Conservation (phyloP, 768 basidiomycete genomes). For the Melanogaster broomeanus region DNA sequence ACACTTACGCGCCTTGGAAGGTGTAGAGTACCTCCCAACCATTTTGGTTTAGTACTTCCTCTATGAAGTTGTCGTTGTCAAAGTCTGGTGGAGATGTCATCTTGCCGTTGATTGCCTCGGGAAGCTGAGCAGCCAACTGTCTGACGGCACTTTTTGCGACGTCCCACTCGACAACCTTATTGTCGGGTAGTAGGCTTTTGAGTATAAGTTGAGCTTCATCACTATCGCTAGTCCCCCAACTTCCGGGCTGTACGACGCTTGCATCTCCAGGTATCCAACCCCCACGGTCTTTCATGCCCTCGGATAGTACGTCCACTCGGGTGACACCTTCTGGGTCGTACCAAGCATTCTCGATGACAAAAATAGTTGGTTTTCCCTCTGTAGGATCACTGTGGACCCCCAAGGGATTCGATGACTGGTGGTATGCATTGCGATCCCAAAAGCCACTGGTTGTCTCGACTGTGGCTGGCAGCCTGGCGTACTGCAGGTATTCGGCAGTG, state of each 20-base stretch:
- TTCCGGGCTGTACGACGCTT: constrained; percentile 13
- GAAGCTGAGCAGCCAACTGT: constrained; percentile 18
- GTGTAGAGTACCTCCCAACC: constrained; percentile 44
- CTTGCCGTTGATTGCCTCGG: constrained; percentile 6
- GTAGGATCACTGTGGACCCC: constrained; percentile 16
- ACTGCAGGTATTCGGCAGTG: constrained; percentile 40
- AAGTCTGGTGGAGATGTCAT: constrained; percentile 5
- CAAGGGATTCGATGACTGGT: constrained; percentile 16
- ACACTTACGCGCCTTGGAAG: constrained; percentile 40
- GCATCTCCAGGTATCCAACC: constrained; percentile 20
- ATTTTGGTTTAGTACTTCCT: constrained; percentile 29
- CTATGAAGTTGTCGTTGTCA: constrained; percentile 29
- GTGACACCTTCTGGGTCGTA: constrained; percentile 38
- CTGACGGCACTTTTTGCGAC: constrained; percentile 26
- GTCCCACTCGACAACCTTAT: constrained; percentile 28
- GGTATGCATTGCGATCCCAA: constrained; percentile 36
- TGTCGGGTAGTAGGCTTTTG: constrained; percentile 20
- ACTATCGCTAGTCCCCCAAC: constrained; percentile 10
- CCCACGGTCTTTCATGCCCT: constrained; percentile 25
- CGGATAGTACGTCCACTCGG: constrained; percentile 38
- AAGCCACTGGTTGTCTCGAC: constrained; percentile 39
- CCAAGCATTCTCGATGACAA: constrained; percentile 40
- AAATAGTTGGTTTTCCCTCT: constrained; percentile 21
- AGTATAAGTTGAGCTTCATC: constrained; percentile 13
- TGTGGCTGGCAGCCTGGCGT: constrained; percentile 31